Evolutionary conservation across 2,329 filamentous ascomycete genomes (phyloP), one percentile per base, ranked within the genome.

Genomic region (Ophiocordyceps australis): DNA sequence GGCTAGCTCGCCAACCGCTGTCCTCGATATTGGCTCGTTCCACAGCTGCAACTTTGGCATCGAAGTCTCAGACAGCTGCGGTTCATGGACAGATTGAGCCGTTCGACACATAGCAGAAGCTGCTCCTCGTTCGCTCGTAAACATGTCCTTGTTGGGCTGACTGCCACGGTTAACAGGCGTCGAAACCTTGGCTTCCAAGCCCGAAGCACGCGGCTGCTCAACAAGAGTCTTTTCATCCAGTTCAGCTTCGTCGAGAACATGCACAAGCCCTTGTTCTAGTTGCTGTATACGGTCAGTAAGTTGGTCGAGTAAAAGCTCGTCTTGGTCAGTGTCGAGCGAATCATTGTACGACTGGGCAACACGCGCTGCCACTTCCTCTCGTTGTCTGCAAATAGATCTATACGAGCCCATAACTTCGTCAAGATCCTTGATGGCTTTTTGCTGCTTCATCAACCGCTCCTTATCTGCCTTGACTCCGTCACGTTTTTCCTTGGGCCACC

Each of bases 41-140:
- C 42, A 35, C 6, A 31, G 27, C 21, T 33, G 37, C 10, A 32
- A 32, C 13, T 38, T 36, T 5, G 39, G 37, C n/a, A 28, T 28
- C 17, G 35, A n/a, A n/a, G n/a, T n/a, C n/a, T n/a, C 33, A 8
- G 51, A 46, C 14, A 59, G 35, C 28, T 66, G 63, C 2, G 63
- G 67, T 36, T 67, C 62, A 13, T 57, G 51, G 13, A 67, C 53
- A n/a, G n/a, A n/a, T n/a, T n/a, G n/a, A n/a, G n/a, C n/a, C n/a
- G n/a, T n/a, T n/a, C n/a, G n/a, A n/a, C n/a, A n/a, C n/a, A n/a
- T n/a, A n/a, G n/a, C n/a, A n/a, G n/a, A n/a, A n/a, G n/a, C n/a
- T n/a, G n/a, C n/a, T n/a, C n/a, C n/a, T n/a, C n/a, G n/a, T n/a
- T n/a, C n/a, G n/a, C n/a, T n/a, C n/a, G n/a, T n/a, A n/a, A n/a